Evolutionary conservation across 2,329 filamentous ascomycete genomes (phyloP), one percentile per base, ranked within the genome.

Genomic region (Colletotrichum cuscutae): DNA sequence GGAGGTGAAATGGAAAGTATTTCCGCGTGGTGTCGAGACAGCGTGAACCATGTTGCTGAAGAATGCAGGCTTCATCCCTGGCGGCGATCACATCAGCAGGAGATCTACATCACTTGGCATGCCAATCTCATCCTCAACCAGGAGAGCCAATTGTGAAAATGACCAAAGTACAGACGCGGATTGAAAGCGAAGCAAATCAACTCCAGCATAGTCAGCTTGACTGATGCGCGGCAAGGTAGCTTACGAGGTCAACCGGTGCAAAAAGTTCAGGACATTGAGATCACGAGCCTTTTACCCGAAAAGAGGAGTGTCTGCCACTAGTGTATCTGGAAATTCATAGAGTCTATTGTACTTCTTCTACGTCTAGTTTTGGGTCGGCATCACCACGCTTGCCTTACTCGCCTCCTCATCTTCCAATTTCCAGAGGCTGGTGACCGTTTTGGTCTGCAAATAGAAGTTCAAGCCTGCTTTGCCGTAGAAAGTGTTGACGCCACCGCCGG

Each of bases 401-500:
- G 30, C 49, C 13, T 37, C 63, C 30, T 30, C 42, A 6, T 93
- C 91, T 81, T 92, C 90, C 64, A 85, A 86, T 76, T 87, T 87
- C 92, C 92, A 93, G 76, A 92, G 82, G 77, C 89, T 92, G 19
- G 80, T 90, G 87, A 82, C 52, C 0, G 22, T 24, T n/a, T 54
- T 54, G 24, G 52, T 54, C 52, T 93, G 92, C 15, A 92, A 94
- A 81, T 93, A 94, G 81, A 94, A 94, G 73, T 90, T 85, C 75
- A 94, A 78, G 19, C 91, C 92, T 4, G 90, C 89, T 84, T 93
- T 93, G 76, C 92, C 92, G 81, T 94, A 94, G 81, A 94, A 94
- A 22, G 91, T 93, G 81, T 88, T 92, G 62, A 92, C 91, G 32
- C 91, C 91, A 62, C 91, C 91, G 0, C 92, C 49, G 91, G 64